Evolutionary conservation across 768 basidiomycete genomes (phyloP).

Genomic region (Lactarius tabidus): DNA sequence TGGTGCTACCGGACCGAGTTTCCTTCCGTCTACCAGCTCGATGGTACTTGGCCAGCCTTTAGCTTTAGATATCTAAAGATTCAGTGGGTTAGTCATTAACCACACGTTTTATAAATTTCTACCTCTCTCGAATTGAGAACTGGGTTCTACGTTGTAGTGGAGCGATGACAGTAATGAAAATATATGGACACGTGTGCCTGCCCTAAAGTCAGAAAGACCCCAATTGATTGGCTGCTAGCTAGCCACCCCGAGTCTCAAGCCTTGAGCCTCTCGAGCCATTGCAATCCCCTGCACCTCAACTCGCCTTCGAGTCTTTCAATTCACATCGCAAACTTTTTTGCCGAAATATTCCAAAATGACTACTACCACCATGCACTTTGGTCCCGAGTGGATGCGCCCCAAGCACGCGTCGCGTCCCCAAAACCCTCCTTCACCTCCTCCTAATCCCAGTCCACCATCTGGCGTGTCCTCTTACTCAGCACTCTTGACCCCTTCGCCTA

Average conservation of each 20-base stretch:
- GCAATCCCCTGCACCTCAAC: background rate
- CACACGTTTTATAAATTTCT: background rate
- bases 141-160: background rate
- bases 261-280: constrained; percentile 15
- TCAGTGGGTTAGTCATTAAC: background rate
- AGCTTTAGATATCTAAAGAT: background rate
- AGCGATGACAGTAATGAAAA: background rate
- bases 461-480: constrained; percentile 68
- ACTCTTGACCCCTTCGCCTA: constrained; percentile 53
- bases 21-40: background rate
- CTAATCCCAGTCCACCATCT: constrained; percentile 37
- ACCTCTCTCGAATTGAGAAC: background rate
- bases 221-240: constrained; percentile 12
- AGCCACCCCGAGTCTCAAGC: background rate
- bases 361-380: constrained; percentile 79
- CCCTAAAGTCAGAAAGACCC: constrained; percentile 15
- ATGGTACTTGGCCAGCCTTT: background rate
- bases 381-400: constrained; percentile 89
- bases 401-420: constrained; percentile 57
- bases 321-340: background rate
- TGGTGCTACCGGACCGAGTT: constrained; percentile 5
- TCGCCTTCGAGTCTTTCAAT: constrained; percentile 5
- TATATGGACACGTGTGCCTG: constrained; percentile 10
- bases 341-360: constrained; percentile 39
- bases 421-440: constrained; percentile 60